These are phyloP conservation scores for Tephrocybe rancida DNA, from an alignment of 768 basidiomycete genomes.

Conservation along the genomic window DNA sequence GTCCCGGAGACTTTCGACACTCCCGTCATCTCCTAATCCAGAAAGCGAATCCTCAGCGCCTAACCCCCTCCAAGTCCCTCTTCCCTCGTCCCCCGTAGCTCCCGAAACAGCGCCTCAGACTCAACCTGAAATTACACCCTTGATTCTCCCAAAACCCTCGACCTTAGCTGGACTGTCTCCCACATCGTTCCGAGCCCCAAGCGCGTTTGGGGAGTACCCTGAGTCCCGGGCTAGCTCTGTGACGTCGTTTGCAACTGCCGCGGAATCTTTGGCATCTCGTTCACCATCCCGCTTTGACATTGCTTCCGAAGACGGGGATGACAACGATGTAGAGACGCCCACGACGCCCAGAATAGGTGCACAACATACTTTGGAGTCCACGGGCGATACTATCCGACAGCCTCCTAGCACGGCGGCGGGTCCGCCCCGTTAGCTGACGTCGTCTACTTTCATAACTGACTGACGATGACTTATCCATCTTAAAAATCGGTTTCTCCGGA, in stretches of 20 bases:
- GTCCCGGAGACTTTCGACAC: not conserved
- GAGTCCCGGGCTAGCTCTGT: conserved; percentile 26
- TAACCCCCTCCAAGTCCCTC: conserved; percentile 16
- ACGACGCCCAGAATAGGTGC: conserved; percentile 15
- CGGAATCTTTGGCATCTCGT: conserved; percentile 26
- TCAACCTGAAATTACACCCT: not conserved
- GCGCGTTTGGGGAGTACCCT: conserved; percentile 5
- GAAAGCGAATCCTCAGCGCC: not conserved
- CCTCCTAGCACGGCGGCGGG: not conserved
- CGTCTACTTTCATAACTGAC: too few species aligned
- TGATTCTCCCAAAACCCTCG: conserved; percentile 8
- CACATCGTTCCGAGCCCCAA: conserved; percentile 14
- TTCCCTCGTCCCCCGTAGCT: conserved; percentile 5
- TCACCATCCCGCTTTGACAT: conserved; percentile 1
- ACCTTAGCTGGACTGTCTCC: conserved; percentile 7
- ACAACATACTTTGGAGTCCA: conserved; percentile 7
- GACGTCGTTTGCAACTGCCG: conserved; percentile 35
- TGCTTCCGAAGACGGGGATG: conserved; percentile 2
- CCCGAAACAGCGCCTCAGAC: not conserved
- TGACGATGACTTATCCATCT: too few species aligned
- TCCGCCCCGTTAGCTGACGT: too few species aligned
- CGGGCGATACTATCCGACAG: conserved; percentile 5
- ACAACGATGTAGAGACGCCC: conserved; percentile 9
- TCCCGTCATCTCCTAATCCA: not conserved
- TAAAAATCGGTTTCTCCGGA: too few species aligned